Conservation (phyloP, 495 filamentous ascomycete genomes). For the Rhizodiscina lignyota region DNA sequence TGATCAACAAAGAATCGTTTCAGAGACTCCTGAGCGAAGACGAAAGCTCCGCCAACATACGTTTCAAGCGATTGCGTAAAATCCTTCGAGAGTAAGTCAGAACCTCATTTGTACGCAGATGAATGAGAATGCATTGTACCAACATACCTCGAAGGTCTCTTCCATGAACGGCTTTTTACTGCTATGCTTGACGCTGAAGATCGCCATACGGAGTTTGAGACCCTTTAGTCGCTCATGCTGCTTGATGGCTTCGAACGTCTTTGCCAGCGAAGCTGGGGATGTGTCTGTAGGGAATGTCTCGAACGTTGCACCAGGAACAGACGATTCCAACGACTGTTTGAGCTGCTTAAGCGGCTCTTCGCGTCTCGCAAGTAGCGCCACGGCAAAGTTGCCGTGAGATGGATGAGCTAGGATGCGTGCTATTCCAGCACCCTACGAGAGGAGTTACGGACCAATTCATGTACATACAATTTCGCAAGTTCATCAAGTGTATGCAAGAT, state of each 20-base stretch:
- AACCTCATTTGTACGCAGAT: too few species aligned
- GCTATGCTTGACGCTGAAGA: conserved; percentile 31
- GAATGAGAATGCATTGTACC: too few species aligned
- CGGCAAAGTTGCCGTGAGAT: conserved; percentile 30
- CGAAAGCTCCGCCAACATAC: too few species aligned
- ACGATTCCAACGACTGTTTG: conserved; percentile 15
- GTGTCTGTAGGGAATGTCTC: conserved; percentile 31
- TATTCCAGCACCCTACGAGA: too few species aligned
- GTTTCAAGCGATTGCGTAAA: too few species aligned
- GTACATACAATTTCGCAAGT: too few species aligned
- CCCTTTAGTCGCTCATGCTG: conserved; percentile 22
- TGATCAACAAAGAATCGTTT: too few species aligned
- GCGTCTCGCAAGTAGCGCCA: conserved; percentile 29
- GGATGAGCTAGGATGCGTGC: too few species aligned
- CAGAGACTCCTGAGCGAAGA: too few species aligned
- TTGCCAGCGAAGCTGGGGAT: conserved; percentile 18
- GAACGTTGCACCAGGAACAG: conserved; percentile 22
- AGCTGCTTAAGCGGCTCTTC: conserved; percentile 23
- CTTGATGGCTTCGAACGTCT: conserved; percentile 26
- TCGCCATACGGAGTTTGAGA: conserved; percentile 25
- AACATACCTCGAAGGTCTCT: conserved; percentile 27
- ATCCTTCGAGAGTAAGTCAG: too few species aligned
- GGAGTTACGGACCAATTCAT: too few species aligned
- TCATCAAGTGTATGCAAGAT: too few species aligned
- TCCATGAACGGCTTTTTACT: conserved; percentile 29